Conservation (phyloP, 1,284 basidiomycete species). For the Pseudomicrostroma phylloplanum region DNA sequence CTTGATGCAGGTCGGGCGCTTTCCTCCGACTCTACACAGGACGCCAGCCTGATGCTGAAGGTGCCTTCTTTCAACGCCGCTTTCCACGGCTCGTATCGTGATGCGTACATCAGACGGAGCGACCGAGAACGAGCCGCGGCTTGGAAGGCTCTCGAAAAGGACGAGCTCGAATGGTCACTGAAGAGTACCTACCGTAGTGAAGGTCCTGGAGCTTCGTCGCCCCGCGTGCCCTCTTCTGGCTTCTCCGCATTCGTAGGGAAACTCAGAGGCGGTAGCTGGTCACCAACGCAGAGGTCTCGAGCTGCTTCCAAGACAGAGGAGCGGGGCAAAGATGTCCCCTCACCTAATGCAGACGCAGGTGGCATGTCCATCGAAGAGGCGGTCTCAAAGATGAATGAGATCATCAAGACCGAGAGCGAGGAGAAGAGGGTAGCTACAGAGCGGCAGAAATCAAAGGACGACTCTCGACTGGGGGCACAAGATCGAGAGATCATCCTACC, state of each 20-base stretch:
- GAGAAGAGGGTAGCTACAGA: not conserved
- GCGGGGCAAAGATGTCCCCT: not conserved
- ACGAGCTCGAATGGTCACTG: constrained; percentile 33
- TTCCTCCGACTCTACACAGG: not conserved
- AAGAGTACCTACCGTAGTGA: not conserved
- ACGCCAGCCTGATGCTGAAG: constrained; percentile 20
- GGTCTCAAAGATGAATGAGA: constrained; percentile 23
- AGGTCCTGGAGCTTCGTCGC: not conserved
- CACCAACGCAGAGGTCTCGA: no score
- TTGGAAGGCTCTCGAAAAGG: constrained; percentile 32
- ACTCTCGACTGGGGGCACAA: not conserved
- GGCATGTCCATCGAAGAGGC: constrained; percentile 31
- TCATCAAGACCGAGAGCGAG: constrained; percentile 13
- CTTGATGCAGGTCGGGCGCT: constrained; percentile 22
- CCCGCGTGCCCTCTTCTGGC: not conserved
- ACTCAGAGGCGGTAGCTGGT: not conserved
- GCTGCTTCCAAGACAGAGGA: no score
- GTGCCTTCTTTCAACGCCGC: constrained; percentile 25
- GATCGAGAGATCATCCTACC: not conserved
- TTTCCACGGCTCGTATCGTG: constrained; percentile 28
- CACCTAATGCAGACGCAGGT: constrained; percentile 4
- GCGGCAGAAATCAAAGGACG: not conserved
- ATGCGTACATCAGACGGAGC: constrained; percentile 30
- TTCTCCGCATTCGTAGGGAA: not conserved
- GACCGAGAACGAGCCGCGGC: constrained; percentile 25